A percentile compares a stretch with the other conserved stretches of the same genome.
phyloP scores from a whole-genome alignment of 805 yeast species.

The Lipomyces chichibuensis region DNA sequence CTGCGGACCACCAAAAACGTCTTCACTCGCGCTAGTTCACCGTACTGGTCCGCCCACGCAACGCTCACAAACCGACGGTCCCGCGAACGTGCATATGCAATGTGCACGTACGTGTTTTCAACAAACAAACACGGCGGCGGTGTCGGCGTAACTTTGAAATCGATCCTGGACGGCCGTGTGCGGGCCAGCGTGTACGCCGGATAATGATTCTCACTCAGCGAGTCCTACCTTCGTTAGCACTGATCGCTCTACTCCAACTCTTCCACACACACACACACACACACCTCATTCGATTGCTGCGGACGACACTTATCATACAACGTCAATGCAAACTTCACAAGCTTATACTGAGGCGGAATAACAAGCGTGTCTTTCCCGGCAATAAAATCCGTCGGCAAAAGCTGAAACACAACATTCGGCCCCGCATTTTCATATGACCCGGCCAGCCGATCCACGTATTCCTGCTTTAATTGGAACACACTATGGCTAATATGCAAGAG shows the following conservation, averaged over 20 bases:
- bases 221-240: background rate
- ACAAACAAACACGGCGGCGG: constrained; percentile 46
- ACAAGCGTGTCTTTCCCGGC: constrained; percentile 40
- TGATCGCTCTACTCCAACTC: background rate
- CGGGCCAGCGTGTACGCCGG: constrained; percentile 46
- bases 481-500: constrained; percentile 31
- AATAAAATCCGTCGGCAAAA: constrained; percentile 31
- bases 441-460: constrained; percentile 15
- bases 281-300: constrained; percentile 4
- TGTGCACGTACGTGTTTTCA: constrained; percentile 80
- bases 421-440: constrained; percentile 10
- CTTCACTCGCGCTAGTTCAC: constrained; percentile 61
- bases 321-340: constrained; percentile 40
- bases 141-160: constrained; percentile 39
- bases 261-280: background rate
- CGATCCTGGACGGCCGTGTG: constrained; percentile 41
- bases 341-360: constrained; percentile 39
- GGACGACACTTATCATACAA: constrained; percentile 42
- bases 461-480: constrained; percentile 24
- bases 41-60: constrained; percentile 87
- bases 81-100: constrained; percentile 79
- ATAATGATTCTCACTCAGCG: constrained; percentile 10
- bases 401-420: constrained; percentile 24
- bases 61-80: constrained; percentile 85
- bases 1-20: constrained; percentile 47